phyloP scores from a whole-genome alignment of 192 early-diverging fungal genomes.

The Tieghemiomyces parasiticus region DNA sequence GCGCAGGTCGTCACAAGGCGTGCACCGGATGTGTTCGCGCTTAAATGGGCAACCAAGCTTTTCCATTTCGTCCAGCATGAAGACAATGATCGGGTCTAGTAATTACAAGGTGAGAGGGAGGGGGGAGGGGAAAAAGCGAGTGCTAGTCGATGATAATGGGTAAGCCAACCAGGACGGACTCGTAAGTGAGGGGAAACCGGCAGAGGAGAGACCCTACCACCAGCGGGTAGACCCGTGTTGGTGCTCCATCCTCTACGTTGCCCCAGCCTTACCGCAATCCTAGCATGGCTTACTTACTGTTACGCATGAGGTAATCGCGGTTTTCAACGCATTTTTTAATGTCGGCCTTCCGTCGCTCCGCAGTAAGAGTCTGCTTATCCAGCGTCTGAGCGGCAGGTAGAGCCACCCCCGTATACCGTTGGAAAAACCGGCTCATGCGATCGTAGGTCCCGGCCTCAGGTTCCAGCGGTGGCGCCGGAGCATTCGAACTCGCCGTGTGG shows the following conservation, averaged over 20 bases:
- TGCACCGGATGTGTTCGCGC: slow-evolving; percentile 54
- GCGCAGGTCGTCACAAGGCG: slow-evolving; percentile 63
- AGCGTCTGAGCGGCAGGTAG: too few relatives aligned
- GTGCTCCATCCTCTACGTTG: background rate
- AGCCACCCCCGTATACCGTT: too few relatives aligned
- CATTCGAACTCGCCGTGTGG: too few relatives aligned
- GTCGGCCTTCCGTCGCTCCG: too few relatives aligned
- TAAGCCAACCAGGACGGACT: background rate
- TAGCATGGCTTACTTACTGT: slow-evolving; percentile 23
- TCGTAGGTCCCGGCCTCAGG: too few relatives aligned
- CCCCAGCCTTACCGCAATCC: background rate
- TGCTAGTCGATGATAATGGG: background rate
- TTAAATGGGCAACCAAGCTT: slow-evolving; percentile 46
- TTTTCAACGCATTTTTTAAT: background rate
- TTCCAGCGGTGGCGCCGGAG: too few relatives aligned
- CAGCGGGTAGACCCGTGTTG: background rate
- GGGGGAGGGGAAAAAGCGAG: background rate
- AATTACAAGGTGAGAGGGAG: background rate
- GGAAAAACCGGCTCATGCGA: too few relatives aligned
- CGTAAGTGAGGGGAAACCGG: background rate
- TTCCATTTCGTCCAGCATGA: slow-evolving; percentile 69
- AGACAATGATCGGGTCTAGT: slow-evolving; percentile 64
- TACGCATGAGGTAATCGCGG: slow-evolving; percentile 11
- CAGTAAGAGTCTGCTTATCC: too few relatives aligned
- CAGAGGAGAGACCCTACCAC: background rate